Conservation (phyloP, 768 basidiomycete species). For the Lactifluus pinguis region DNA sequence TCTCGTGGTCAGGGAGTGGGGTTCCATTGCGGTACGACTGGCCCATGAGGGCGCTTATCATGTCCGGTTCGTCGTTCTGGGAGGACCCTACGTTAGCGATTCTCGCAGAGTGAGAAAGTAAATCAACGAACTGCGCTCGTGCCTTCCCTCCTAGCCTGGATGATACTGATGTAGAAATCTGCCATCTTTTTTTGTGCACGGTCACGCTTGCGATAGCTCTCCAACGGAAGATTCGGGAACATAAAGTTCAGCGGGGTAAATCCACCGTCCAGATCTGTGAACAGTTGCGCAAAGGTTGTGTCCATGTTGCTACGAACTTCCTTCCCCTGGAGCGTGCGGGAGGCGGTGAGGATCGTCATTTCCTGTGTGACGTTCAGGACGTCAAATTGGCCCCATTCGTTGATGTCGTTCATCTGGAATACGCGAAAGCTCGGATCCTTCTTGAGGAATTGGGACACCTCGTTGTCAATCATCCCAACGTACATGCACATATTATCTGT, state of each 20-base stretch:
- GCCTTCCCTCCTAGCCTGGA: slow-evolving; percentile 58
- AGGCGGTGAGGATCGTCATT: slow-evolving; percentile 91
- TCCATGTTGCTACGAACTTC: slow-evolving; percentile 77
- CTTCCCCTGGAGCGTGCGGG: slow-evolving; percentile 85
- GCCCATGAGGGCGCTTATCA: slow-evolving; percentile 80
- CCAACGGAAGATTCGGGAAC: slow-evolving; percentile 87
- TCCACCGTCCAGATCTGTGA: slow-evolving; percentile 86
- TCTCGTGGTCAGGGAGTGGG: slow-evolving; percentile 74
- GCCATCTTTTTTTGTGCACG: slow-evolving; percentile 88
- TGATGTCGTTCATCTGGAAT: slow-evolving; percentile 56
- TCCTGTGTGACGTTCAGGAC: slow-evolving; percentile 66
- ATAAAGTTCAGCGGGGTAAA: slow-evolving; percentile 95
- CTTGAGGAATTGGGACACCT: slow-evolving; percentile 52
- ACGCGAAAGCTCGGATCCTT: slow-evolving; percentile 53
- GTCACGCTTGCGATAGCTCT: slow-evolving; percentile 84
- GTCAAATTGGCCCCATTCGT: slow-evolving; percentile 75
- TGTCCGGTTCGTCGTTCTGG: slow-evolving; percentile 69
- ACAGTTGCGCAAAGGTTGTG: slow-evolving; percentile 77
- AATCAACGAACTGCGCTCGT: slow-evolving; percentile 31
- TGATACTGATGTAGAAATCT: slow-evolving; percentile 84
- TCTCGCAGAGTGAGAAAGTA: background rate
- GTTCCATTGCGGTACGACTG: slow-evolving; percentile 80
- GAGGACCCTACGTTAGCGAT: background rate
- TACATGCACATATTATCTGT: slow-evolving; percentile 87
- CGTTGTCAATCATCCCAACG: slow-evolving; percentile 39